Base-by-base conservation (phyloP, 257 asterid species). In the Sherardia arvensis region DNA sequence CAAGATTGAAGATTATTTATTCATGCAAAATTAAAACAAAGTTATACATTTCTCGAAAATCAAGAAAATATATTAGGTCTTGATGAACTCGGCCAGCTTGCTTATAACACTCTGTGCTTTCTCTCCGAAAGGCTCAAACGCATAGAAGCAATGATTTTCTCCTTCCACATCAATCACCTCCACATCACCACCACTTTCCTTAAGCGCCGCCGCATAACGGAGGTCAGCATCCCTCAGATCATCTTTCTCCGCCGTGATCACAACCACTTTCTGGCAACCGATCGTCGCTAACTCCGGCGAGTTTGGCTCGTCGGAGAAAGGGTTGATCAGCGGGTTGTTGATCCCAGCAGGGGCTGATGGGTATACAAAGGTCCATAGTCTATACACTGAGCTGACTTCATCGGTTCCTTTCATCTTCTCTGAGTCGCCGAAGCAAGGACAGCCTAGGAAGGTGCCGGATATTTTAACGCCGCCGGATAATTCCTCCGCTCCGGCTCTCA, bases 271-370 rank as follows among this genome's bases (percentile, higher is more conserved):
- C 3, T 69, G 61, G 47, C 71, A 59, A 8, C 61, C 71, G 9
- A 71, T 45, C 20, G 48, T 51, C 0, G 69, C 53, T 10, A 76
- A 28, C 7, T 66, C 59, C 5, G 51, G 51, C 21, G 51, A n/a
- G 8, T 69, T 69, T 0, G 57, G 71, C 2, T 2, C 47, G 4
- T 63, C 64, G 4, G 65, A 49, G 10, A 76, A 54, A 1, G 74
- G 80, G 65, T 76, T 76, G 7, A 71, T 51, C 71, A 71, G 38
- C 2, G 68, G 68, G 56, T 65, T 67, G 43, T 76, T 70, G 27
- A 71, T 32, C 51, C 75, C 72, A 0, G 62, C 71, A 4, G 76
- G 45, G 27, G 64, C 48, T 2, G 30, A 18, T 7, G 80, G 80
- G 48, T 64, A 64, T 36, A 40, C 74, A 3, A 76, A 47, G 9